A percentile compares a stretch with the other conserved stretches of the same genome.
Conservation (phyloP, 495 filamentous ascomycete genomes). For the Oidiodendron maius region DNA sequence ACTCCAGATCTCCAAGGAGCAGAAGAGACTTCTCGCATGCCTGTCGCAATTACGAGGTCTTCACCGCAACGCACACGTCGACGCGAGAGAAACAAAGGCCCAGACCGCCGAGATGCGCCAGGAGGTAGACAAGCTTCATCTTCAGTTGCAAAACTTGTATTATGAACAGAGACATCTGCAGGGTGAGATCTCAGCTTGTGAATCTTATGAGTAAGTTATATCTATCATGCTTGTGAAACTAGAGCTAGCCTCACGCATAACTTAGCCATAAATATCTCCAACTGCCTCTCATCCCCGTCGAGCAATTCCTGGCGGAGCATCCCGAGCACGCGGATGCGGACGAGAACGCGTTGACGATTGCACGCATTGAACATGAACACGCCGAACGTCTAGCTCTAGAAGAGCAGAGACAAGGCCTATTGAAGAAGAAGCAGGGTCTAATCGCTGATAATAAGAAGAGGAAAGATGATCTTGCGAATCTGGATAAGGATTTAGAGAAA, state of each 20-base stretch:
- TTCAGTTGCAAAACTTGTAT: constrained; percentile 91
- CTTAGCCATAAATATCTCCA: constrained; percentile 78
- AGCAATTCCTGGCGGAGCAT: constrained; percentile 73
- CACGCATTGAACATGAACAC: constrained; percentile 88
- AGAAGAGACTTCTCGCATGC: constrained; percentile 73
- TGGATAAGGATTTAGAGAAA: constrained; percentile 85
- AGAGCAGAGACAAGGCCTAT: constrained; percentile 73
- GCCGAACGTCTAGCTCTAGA: constrained; percentile 81
- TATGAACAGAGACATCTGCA: constrained; percentile 90
- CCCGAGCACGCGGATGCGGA: constrained; percentile 66
- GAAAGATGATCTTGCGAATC: constrained; percentile 82
- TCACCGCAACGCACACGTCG: constrained; percentile 74
- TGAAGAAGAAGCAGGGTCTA: constrained; percentile 86
- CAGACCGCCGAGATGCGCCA: constrained; percentile 79
- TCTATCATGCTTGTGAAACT: not conserved
- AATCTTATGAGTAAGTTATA: constrained; percentile 77
- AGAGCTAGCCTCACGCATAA: not conserved
- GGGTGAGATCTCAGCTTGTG: constrained; percentile 86
- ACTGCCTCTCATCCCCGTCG: constrained; percentile 76
- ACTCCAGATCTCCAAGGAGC: constrained; percentile 64
- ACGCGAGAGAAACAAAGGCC: constrained; percentile 80
- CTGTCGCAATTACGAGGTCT: constrained; percentile 76
- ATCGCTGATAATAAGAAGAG: constrained; percentile 94
- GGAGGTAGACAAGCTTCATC: constrained; percentile 86
- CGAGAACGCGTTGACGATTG: constrained; percentile 79